Percentiles rank a stretch among this genome's conserved stretches.
Evolutionary conservation across 345 rosid species (phyloP).

Genomic region (Excoecaria cochinchinensis): DNA sequence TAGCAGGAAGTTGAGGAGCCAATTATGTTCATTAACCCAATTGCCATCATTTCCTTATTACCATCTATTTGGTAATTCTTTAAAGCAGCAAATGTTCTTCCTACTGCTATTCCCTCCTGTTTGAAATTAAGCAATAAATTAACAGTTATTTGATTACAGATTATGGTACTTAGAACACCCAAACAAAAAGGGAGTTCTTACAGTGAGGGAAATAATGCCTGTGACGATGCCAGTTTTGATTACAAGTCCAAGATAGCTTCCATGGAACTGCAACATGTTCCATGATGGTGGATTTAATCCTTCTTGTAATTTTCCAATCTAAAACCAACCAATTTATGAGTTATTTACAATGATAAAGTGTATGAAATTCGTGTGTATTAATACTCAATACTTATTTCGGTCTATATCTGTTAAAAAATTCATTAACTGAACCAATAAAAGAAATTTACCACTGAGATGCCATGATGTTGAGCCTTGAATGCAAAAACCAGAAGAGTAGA

Average conservation of each 20-base stretch:
- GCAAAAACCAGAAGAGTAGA: slow-evolving; percentile 76
- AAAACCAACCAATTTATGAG: not conserved
- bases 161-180: not conserved
- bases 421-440: no score
- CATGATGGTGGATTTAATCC: slow-evolving; percentile 94
- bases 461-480: slow-evolving; percentile 73
- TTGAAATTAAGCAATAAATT: slow-evolving; percentile 5
- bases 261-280: slow-evolving; percentile 81
- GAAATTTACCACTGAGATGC: slow-evolving; percentile 59
- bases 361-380: no score
- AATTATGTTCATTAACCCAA: slow-evolving; percentile 87
- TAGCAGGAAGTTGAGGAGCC: slow-evolving; percentile 97
- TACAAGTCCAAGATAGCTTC: slow-evolving; percentile 64
- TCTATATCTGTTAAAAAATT: no score
- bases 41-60: slow-evolving; percentile 98
- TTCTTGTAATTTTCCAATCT: slow-evolving; percentile 86
- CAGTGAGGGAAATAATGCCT: slow-evolving; percentile 94
- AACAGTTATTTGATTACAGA: not conserved
- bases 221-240: slow-evolving; percentile 80
- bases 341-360: not conserved
- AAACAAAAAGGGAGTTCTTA: slow-evolving; percentile 25
- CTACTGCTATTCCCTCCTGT: slow-evolving; percentile 99
- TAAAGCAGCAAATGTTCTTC: slow-evolving; percentile 90
- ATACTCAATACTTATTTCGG: no score
- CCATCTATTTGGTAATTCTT: slow-evolving; percentile 91